phyloP scores from a whole-genome alignment of 352 stramenopile genomes.

The Pythium sp. region DNA sequence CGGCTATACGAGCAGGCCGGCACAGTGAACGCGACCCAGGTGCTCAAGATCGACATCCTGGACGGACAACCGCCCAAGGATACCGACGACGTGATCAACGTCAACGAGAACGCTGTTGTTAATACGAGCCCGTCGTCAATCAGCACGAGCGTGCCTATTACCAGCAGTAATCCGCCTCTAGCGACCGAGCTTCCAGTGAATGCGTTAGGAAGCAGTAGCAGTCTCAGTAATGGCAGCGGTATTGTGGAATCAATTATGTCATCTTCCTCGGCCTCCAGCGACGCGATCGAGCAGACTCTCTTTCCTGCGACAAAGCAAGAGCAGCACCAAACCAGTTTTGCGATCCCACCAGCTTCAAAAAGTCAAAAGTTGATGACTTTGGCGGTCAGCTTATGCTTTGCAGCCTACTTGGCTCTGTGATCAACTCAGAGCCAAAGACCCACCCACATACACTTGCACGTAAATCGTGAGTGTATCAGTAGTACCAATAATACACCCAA shows the following conservation, averaged over 20 bases:
- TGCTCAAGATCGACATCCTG: slow-evolving; percentile 7
- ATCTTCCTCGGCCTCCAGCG: neutral
- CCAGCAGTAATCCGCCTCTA: neutral
- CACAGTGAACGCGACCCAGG: slow-evolving; percentile 8
- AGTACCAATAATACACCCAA: too few relatives aligned
- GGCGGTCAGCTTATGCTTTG: neutral
- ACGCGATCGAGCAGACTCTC: neutral
- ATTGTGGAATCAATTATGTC: neutral
- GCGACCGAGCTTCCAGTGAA: neutral
- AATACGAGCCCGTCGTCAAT: neutral
- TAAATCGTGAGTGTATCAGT: too few relatives aligned
- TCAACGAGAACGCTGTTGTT: neutral
- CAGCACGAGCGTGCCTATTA: neutral
- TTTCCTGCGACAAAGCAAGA: neutral
- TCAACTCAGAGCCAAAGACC: neutral
- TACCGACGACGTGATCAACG: slow-evolving; percentile 5
- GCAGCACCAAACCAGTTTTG: neutral
- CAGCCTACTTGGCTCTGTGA: neutral
- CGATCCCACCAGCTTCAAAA: neutral
- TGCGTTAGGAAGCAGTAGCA: neutral
- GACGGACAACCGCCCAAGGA: slow-evolving; percentile 8
- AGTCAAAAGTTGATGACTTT: neutral
- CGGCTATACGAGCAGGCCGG: slow-evolving; percentile 8
- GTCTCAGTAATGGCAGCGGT: too few relatives aligned
- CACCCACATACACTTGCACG: too few relatives aligned